These are phyloP conservation scores for Aspergillus ustus DNA, from an alignment of 2,329 filamentous ascomycete species.

Conservation along the genomic window DNA sequence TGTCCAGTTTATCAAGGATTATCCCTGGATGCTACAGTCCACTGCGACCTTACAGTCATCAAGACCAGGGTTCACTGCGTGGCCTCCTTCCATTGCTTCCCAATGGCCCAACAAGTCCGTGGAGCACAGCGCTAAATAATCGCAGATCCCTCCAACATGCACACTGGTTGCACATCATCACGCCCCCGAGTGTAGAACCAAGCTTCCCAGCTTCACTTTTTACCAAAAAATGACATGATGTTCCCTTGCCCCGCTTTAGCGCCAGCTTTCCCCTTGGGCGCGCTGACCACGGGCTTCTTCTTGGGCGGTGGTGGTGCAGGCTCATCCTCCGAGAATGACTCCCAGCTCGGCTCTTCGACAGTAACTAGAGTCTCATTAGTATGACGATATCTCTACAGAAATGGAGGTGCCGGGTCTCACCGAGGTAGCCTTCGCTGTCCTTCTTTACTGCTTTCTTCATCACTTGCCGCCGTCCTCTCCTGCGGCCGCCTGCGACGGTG, in stretches of 20 bases:
- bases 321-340: constrained; percentile 92
- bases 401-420: constrained; percentile 55
- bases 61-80: not conserved
- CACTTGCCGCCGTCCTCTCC: constrained; percentile 76
- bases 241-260: constrained; percentile 67
- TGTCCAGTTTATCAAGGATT: not conserved
- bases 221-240: constrained; percentile 91
- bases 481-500: constrained; percentile 65
- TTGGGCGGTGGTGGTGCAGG: constrained; percentile 56
- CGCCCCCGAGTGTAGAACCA: not conserved
- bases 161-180: not conserved
- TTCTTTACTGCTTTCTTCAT: constrained; percentile 87
- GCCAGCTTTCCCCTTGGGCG: constrained; percentile 58
- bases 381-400: not conserved
- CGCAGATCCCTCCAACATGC: not conserved
- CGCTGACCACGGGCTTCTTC: constrained; percentile 50
- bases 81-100: not conserved
- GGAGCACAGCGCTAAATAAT: not conserved
- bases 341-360: constrained; percentile 82
- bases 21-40: not conserved
- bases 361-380: constrained; percentile 65
- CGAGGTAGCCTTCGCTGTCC: constrained; percentile 88
- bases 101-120: not conserved
- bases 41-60: not conserved
- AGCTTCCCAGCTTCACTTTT: constrained; percentile 60